Conservation (phyloP, 495 filamentous ascomycete genomes). For the Trichodelitschia bisporula region DNA sequence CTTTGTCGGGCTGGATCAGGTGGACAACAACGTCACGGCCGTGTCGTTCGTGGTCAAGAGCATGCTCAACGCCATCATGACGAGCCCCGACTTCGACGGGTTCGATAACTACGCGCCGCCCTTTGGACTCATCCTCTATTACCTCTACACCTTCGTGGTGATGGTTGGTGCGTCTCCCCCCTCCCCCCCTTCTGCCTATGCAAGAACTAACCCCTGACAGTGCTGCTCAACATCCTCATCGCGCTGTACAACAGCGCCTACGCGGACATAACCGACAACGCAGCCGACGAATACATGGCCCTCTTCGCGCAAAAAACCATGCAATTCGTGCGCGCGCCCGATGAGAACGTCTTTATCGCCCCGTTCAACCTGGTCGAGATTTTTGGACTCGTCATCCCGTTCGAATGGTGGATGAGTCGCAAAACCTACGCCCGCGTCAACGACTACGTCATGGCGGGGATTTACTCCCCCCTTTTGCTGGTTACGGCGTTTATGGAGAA, state of each 20-base stretch:
- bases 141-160: slow-evolving; percentile 89
- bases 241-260: slow-evolving; percentile 94
- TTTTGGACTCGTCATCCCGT: slow-evolving; percentile 47
- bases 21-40: slow-evolving; percentile 36
- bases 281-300: slow-evolving; percentile 83
- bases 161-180: slow-evolving; percentile 34
- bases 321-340: slow-evolving; percentile 85
- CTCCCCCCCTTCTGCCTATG: not conserved
- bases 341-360: slow-evolving; percentile 94
- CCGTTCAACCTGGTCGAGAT: slow-evolving; percentile 86
- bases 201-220: not conserved
- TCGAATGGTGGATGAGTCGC: slow-evolving; percentile 85
- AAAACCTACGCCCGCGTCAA: slow-evolving; percentile 51
- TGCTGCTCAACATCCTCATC: slow-evolving; percentile 83
- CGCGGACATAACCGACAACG: slow-evolving; percentile 84
- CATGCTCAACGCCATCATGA: slow-evolving; percentile 80
- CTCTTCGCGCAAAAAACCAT: slow-evolving; percentile 74
- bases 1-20: slow-evolving; percentile 79
- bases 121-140: slow-evolving; percentile 26
- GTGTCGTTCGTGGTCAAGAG: slow-evolving; percentile 56
- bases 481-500: slow-evolving; percentile 57
- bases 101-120: slow-evolving; percentile 46
- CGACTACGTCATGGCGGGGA: slow-evolving; percentile 57
- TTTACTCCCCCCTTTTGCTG: slow-evolving; percentile 69
- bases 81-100: slow-evolving; percentile 67